Conservation (phyloP, 108 stramenopile genomes). For the Parietichytrium sp. region DNA sequence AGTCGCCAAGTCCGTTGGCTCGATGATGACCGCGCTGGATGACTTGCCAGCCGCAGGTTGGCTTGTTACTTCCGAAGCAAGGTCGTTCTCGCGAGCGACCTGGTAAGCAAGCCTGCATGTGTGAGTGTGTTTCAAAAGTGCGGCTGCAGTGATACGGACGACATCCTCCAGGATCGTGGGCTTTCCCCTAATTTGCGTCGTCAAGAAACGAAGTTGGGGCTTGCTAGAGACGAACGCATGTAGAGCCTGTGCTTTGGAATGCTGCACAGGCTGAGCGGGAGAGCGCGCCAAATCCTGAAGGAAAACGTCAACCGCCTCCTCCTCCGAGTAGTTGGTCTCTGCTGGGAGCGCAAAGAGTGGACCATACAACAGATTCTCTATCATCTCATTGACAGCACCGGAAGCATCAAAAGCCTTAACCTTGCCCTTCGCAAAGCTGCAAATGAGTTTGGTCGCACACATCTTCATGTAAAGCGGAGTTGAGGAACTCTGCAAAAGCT, state of each 20-base stretch:
- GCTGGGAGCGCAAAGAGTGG: not conserved
- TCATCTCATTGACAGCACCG: not conserved
- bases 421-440: not conserved
- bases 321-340: not conserved
- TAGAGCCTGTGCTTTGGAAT: constrained; percentile 26
- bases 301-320: constrained; percentile 30
- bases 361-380: not conserved
- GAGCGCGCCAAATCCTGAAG: constrained; percentile 17
- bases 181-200: not conserved
- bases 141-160: constrained; percentile 16
- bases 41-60: no score
- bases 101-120: not conserved
- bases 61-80: no score
- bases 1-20: no score
- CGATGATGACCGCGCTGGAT: no score
- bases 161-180: constrained; percentile 16
- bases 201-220: not conserved
- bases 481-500: not conserved
- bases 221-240: not conserved
- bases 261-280: constrained; percentile 33
- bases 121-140: constrained; percentile 4
- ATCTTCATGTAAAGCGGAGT: constrained; percentile 5
- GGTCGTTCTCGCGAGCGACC: constrained; percentile 11
- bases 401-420: not conserved
- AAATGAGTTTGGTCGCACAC: not conserved